These are phyloP conservation scores for Acanthamoeba quina DNA, from an alignment of 208 protist genomes.

Conservation along the genomic window DNA sequence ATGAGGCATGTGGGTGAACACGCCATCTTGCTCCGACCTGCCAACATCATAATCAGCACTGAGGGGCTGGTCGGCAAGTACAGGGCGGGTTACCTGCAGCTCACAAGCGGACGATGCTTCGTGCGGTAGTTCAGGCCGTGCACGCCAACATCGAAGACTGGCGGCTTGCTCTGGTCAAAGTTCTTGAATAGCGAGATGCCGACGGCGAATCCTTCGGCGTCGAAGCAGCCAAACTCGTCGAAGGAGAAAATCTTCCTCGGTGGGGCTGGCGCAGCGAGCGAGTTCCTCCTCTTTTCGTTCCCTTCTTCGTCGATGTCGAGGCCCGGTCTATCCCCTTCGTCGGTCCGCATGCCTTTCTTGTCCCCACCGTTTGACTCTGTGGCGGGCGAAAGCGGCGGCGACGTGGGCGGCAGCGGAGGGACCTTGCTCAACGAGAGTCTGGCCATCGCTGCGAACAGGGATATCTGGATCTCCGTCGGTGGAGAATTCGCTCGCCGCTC, in stretches of 20 bases:
- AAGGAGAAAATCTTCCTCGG: background rate
- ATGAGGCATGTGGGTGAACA: background rate
- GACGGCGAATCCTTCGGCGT: background rate
- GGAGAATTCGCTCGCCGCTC: background rate
- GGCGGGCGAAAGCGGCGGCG: background rate
- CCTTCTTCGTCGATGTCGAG: background rate
- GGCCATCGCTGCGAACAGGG: background rate
- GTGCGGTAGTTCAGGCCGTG: background rate
- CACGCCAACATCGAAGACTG: background rate
- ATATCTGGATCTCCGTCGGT: background rate
- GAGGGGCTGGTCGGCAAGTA: background rate
- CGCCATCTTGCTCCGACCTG: background rate
- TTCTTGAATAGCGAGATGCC: background rate
- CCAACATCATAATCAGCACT: background rate
- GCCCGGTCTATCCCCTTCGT: too few relatives aligned
- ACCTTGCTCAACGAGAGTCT: background rate
- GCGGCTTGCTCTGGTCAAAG: background rate
- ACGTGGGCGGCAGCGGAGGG: background rate
- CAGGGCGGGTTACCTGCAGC: background rate
- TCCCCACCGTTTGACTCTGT: background rate
- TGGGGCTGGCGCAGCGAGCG: background rate
- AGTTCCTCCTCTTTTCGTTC: background rate
- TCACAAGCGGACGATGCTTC: background rate
- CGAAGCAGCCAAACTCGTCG: conserved; percentile 53
- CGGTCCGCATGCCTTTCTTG: background rate